phyloP scores from a whole-genome alignment of 305 asterid species.

The Fraxinus angustifolia region DNA sequence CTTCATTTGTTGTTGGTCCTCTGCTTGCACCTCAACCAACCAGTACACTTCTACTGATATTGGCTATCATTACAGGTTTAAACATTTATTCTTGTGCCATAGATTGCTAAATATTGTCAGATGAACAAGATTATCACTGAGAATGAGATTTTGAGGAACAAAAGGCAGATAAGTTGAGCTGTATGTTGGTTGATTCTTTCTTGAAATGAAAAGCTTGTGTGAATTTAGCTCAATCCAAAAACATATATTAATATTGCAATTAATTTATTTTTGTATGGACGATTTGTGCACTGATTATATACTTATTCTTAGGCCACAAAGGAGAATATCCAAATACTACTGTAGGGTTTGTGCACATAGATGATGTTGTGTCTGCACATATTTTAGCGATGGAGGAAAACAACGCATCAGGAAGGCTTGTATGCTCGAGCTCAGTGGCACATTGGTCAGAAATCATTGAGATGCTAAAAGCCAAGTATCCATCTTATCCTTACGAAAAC shows the following conservation, averaged over 20 bases:
- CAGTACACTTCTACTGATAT: conserved; percentile 58
- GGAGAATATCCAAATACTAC: conserved; percentile 65
- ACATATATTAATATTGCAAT: neutral
- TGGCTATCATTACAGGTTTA: conserved; percentile 61
- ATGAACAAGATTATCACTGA: neutral
- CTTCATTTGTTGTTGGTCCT: conserved; percentile 88
- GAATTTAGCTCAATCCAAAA: neutral
- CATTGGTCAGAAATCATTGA: conserved; percentile 77
- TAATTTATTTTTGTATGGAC: neutral
- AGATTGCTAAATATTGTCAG: neutral
- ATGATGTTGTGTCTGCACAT: conserved; percentile 81
- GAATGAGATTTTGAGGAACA: neutral
- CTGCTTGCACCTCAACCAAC: conserved; percentile 85
- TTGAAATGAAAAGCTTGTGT: neutral
- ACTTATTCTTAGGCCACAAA: conserved; percentile 37
- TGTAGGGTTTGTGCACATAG: conserved; percentile 82
- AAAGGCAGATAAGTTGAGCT: neutral
- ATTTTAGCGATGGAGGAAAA: conserved; percentile 74
- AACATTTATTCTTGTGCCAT: neutral
- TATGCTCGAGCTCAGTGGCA: conserved; percentile 72
- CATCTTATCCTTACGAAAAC: conserved; percentile 59
- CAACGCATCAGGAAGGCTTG: conserved; percentile 71
- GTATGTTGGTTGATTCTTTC: neutral
- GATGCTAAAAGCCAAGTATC: conserved; percentile 61
- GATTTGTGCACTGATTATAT: neutral